Percentiles rank a stretch among this genome's conserved stretches.
Conservation (phyloP, 495 filamentous ascomycete species). For the Penicillium cinerascens region DNA sequence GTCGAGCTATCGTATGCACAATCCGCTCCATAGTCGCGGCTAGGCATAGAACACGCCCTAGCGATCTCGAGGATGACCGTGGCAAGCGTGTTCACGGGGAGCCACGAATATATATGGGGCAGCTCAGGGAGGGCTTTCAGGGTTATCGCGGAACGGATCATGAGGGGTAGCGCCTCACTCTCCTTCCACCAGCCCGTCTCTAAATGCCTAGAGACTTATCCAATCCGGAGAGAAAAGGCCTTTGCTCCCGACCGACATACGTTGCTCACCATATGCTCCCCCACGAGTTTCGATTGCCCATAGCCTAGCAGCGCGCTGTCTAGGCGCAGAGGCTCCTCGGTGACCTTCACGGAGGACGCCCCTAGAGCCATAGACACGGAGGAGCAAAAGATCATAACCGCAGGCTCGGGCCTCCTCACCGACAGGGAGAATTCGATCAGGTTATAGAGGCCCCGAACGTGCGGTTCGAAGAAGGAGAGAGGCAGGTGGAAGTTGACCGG, state of each 20-base stretch:
- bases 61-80: conserved; percentile 45
- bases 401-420: conserved; percentile 38
- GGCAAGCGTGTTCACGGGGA: conserved; percentile 55
- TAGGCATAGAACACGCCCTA: conserved; percentile 18
- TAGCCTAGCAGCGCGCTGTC: conserved; percentile 50
- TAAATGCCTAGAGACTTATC: conserved; percentile 55
- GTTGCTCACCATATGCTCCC: conserved; percentile 47
- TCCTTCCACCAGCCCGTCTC: conserved; percentile 57
- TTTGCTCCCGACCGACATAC: conserved; percentile 35
- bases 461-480: conserved; percentile 35
- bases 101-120: conserved; percentile 45
- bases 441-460: conserved; percentile 50
- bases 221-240: conserved; percentile 52
- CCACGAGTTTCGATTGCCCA: conserved; percentile 53
- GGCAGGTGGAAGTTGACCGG: conserved; percentile 55
- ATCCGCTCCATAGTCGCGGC: not conserved
- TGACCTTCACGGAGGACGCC: conserved; percentile 27
- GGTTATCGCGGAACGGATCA: conserved; percentile 51
- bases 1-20: not conserved
- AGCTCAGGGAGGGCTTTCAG: conserved; percentile 48
- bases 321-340: conserved; percentile 42
- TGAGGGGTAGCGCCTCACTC: conserved; percentile 53
- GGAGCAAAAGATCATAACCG: conserved; percentile 49
- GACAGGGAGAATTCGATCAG: conserved; percentile 53
- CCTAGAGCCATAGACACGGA: conserved; percentile 47